Percentiles rank a stretch among this genome's conserved stretches.
Evolutionary conservation across 306 rosid species (phyloP).

Genomic region (Adenanthera pavonina): DNA sequence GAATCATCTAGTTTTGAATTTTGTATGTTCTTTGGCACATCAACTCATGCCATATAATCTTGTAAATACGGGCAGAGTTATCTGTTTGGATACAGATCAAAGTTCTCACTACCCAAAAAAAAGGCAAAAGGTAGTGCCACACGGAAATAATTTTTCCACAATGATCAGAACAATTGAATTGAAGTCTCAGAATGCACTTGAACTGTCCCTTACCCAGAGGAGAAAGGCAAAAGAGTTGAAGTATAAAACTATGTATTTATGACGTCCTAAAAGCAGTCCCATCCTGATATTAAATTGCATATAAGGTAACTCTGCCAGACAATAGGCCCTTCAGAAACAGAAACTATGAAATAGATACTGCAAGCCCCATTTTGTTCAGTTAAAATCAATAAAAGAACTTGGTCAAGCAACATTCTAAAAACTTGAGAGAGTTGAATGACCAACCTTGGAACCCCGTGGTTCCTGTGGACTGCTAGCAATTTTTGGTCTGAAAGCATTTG

Average conservation of each 20-base stretch:
- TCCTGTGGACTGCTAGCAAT: constrained; percentile 71
- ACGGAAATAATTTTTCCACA: not conserved
- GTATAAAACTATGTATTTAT: not conserved
- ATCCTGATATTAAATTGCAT: not conserved
- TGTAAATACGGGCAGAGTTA: not conserved
- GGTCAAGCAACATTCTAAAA: constrained; percentile 5
- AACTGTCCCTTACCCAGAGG: not conserved
- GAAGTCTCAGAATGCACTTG: not conserved
- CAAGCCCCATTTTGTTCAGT: not conserved
- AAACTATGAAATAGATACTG: not conserved
- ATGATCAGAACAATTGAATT: not conserved
- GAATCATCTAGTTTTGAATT: not conserved
- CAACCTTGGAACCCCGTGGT: constrained; percentile 58
- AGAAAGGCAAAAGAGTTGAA: not conserved
- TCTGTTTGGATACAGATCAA: not conserved
- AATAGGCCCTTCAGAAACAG: not conserved
- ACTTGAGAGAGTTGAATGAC: constrained; percentile 36
- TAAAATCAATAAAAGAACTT: constrained; percentile 12
- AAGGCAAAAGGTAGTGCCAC: not conserved
- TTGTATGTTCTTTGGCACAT: not conserved
- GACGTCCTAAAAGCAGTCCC: not conserved
- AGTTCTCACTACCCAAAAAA: not conserved
- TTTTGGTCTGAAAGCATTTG: constrained; percentile 86
- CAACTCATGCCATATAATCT: not conserved
- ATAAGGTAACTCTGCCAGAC: constrained; percentile 1